Evolutionary conservation across 2,329 filamentous ascomycete genomes (phyloP).

Genomic region (Penicillium digitatum): DNA sequence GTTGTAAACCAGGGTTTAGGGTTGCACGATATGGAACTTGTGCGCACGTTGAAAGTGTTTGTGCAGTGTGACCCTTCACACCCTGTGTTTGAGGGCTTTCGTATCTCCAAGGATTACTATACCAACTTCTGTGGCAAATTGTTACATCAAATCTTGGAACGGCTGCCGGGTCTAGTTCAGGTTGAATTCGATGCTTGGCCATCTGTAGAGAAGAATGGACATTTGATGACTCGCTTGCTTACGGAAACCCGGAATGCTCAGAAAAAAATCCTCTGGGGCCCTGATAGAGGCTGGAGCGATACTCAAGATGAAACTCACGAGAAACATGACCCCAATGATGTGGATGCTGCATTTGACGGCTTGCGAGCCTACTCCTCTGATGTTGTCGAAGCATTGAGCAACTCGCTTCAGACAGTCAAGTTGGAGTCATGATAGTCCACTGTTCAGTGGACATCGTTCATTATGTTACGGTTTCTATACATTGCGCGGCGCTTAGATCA

Average conservation of each 20-base stretch:
- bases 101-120: constrained; percentile 55
- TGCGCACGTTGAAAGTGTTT: constrained; percentile 53
- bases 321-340: constrained; percentile 7
- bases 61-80: constrained; percentile 55
- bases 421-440: constrained; percentile 10
- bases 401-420: constrained; percentile 13
- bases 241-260: constrained; percentile 32
- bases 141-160: constrained; percentile 48
- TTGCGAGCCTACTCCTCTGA: constrained; percentile 8
- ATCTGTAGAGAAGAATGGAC: constrained; percentile 49
- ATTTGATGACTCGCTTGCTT: constrained; percentile 50
- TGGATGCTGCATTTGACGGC: constrained; percentile 15
- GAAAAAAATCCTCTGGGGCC: constrained; percentile 41
- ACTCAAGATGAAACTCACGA: constrained; percentile 20
- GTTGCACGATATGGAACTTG: constrained; percentile 45
- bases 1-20: constrained; percentile 49
- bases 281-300: constrained; percentile 38
- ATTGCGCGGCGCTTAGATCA: constrained; percentile 12
- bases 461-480: constrained; percentile 10
- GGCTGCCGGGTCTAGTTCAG: constrained; percentile 46
- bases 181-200: constrained; percentile 58
- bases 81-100: constrained; percentile 54
- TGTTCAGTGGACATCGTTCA: not conserved
- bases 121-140: constrained; percentile 53
- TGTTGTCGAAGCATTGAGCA: constrained; percentile 11